Evolutionary conservation across 768 basidiomycete genomes (phyloP).

Genomic region (Boletus rubescentipes): DNA sequence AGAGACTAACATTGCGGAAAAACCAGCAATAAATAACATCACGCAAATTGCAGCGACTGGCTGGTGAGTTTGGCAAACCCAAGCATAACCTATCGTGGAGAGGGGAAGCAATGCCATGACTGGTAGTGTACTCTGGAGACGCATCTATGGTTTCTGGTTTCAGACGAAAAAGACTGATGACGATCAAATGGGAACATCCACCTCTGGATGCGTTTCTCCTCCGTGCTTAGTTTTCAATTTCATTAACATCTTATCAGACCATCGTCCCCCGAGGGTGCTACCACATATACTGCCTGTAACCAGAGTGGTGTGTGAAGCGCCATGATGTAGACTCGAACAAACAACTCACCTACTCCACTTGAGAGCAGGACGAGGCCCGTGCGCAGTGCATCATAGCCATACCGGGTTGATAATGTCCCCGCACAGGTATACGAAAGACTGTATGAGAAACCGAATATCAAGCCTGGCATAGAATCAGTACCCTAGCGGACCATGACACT

Average conservation of each 20-base stretch:
- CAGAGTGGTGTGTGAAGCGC: background rate
- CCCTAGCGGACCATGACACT: background rate
- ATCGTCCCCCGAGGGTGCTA: constrained; percentile 57
- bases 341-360: constrained; percentile 60
- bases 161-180: background rate
- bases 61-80: constrained; percentile 65
- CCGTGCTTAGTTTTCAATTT: constrained; percentile 43
- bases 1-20: constrained; percentile 44
- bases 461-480: constrained; percentile 39
- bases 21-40: constrained; percentile 68
- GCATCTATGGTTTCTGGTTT: constrained; percentile 49
- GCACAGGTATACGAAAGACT: constrained; percentile 73
- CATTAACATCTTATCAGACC: constrained; percentile 49
- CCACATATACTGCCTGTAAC: constrained; percentile 48
- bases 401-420: constrained; percentile 61
- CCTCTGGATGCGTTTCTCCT: constrained; percentile 60
- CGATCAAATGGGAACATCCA: constrained; percentile 25
- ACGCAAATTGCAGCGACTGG: constrained; percentile 70
- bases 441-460: constrained; percentile 72
- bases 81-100: constrained; percentile 67
- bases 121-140: constrained; percentile 59
- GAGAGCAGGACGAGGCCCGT: constrained; percentile 77
- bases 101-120: constrained; percentile 56
- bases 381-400: constrained; percentile 65
- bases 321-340: background rate